Evolutionary conservation across 768 basidiomycete species (phyloP), one percentile per base, ranked within the genome.

Genomic region (Mycena venus): DNA sequence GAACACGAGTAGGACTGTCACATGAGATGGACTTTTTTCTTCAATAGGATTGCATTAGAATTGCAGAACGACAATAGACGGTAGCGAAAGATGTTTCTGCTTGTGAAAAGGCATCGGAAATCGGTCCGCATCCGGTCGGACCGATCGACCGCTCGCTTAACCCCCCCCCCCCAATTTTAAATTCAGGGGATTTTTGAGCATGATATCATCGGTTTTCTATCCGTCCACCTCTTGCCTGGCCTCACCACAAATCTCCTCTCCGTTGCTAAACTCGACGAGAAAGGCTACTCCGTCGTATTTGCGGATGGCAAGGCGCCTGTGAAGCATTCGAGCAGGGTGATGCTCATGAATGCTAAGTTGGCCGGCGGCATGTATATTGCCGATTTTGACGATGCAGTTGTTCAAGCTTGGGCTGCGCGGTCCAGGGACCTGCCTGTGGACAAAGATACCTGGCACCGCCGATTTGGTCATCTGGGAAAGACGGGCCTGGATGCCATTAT

Each of bases 181-280:
- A 56, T 31, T 68, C 27, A 36, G 1, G 1, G 9, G 67, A 44
- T 63, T 63, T 63, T 14, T 34, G 31, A 53, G 68, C 68, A 69
- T 69, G 68, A 69, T 69, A 69, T 69, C 58, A 69, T 25, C 7
- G 9, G 3, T 15, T 68, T 58, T 56, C n/a, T n/a, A n/a, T n/a
- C n/a, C n/a, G n/a, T n/a, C n/a, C n/a, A n/a, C n/a, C n/a, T n/a
- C n/a, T n/a, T 38, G n/a, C n/a, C n/a, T n/a, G n/a, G n/a, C n/a
- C n/a, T n/a, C n/a, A n/a, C n/a, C n/a, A n/a, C n/a, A 11, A 19
- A 44, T 15, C 42, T 44, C 17, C 10, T 44, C 8, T 44, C 42
- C 17, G 17, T 44, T 19, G 10, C 42, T 4, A 44, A 44, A 19
- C 42, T 19, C 17, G 42, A 44, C 42, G 6, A 7, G 36, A 7